Evolutionary conservation across 352 stramenopile species (phyloP).

Genomic region (Aphanomyces astaci): DNA sequence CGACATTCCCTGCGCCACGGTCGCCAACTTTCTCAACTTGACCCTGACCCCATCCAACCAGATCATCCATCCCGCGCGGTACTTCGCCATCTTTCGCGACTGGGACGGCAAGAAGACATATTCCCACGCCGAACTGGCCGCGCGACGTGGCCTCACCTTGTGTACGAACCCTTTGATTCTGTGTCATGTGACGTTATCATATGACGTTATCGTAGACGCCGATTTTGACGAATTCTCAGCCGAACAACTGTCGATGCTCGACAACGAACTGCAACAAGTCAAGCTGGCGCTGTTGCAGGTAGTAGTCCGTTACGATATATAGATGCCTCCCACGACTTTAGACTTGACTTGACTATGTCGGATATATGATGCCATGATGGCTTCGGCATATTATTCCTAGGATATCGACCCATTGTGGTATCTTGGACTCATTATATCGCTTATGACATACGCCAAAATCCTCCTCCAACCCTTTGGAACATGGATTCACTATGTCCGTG

Average conservation of each 20-base stretch:
- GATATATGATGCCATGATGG: no score
- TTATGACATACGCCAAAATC: not conserved
- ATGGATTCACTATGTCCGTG: not conserved
- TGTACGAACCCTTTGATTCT: conserved; percentile 62
- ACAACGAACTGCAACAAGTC: conserved; percentile 91
- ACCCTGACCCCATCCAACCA: conserved; percentile 91
- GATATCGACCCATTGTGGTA: not conserved
- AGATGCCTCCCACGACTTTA: no score
- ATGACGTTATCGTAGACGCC: conserved; percentile 43
- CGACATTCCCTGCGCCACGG: conserved; percentile 85
- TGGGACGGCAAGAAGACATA: conserved; percentile 88
- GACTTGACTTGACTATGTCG: not conserved
- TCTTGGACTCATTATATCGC: not conserved
- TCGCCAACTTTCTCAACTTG: conserved; percentile 90
- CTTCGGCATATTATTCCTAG: conserved; percentile 4
- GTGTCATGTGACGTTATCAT: not conserved
- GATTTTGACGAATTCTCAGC: conserved; percentile 91
- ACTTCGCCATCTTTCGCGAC: conserved; percentile 90
- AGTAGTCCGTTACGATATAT: no score
- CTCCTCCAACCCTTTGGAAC: no score
- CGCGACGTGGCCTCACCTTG: conserved; percentile 80
- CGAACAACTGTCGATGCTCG: conserved; percentile 85
- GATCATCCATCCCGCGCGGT: conserved; percentile 89
- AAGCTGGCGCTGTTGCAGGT: conserved; percentile 77
- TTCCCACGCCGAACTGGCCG: conserved; percentile 69